Evolutionary conservation across 441 rosid species (phyloP), one percentile per base, ranked within the genome.

Genomic region (Syzygium malaccense): DNA sequence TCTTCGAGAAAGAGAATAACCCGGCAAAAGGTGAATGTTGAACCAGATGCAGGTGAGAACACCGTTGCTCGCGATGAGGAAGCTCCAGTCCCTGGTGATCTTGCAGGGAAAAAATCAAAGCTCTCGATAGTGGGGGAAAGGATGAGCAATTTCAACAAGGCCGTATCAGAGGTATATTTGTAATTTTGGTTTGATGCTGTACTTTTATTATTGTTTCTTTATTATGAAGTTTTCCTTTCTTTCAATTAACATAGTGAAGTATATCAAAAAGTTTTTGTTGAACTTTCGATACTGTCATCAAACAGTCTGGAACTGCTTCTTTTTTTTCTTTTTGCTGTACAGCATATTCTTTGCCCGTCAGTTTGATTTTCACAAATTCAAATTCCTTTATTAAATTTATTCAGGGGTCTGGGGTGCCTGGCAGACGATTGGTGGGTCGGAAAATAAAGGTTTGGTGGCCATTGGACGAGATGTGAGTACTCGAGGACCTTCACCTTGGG

Each of bases 371-470:
- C 87, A 71, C 83, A 71, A 20, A 71, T 37, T 71, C 51, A 71
- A 71, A 71, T 71, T 71, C 49, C n/a, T 37, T 71, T 71, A 20
- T 71, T 71, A 49, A 71, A 15, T 37, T 49, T 33, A 66, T 91
- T 89, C 92, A 97, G 98, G 92, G 49, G 80, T 91, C 94, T 90
- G 88, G 85, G 80, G 87, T 33, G 87, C 90, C 87, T 86, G 93
- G 91, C 78, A 91, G 93, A 90, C 92, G 91, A 89, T 88, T 96
- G 93, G 88, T 94, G 37, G 99, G 96, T 86, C 90, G 88, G 86
- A 95, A 87, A 91, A 92, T 97, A 88, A 95, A 93, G 90, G 95
- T 97, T 56, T 97, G 98, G 98, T 97, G 99, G 99, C 99, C 98
- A 28, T 30, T 90, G 85, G 99, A 97, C 90, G 92, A 89, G 87